Conservation (phyloP, 768 basidiomycete species). For the Lactarius akahatsu region DNA sequence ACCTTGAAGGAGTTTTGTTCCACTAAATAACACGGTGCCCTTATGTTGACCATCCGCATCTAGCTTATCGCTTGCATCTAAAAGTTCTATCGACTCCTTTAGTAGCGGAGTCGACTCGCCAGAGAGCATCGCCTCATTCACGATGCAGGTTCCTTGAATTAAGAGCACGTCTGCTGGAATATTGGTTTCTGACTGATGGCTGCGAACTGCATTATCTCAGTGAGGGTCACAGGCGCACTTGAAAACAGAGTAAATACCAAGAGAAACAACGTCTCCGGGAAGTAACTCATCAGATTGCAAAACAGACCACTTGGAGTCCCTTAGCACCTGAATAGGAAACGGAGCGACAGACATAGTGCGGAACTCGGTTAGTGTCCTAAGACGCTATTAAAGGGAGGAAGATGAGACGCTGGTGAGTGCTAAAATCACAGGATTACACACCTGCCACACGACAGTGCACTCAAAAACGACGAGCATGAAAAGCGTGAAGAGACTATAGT, state of each 20-base stretch:
- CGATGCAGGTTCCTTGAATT: conserved; percentile 90
- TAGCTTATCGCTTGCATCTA: conserved; percentile 69
- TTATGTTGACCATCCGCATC: conserved; percentile 88
- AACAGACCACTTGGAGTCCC: conserved; percentile 76
- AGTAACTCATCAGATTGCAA: conserved; percentile 84
- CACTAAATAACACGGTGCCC: conserved; percentile 87
- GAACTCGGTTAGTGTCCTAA: conserved; percentile 91
- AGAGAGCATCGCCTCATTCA: conserved; percentile 99
- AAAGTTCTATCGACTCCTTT: conserved; percentile 90
- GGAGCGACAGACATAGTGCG: conserved; percentile 94
- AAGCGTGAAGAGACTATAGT: conserved; percentile 94
- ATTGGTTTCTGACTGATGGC: conserved; percentile 71
- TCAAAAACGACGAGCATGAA: conserved; percentile 99
- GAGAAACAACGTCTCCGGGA: conserved; percentile 86
- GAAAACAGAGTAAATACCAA: conserved; percentile 52
- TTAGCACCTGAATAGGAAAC: conserved; percentile 79
- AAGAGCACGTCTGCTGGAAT: conserved; percentile 93
- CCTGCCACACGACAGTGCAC: conserved; percentile 99
- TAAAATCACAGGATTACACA: conserved; percentile 38
- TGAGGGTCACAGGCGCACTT: neutral
- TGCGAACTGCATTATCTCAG: conserved; percentile 46
- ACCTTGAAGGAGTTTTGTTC: conserved; percentile 95
- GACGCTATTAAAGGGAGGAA: conserved; percentile 54
- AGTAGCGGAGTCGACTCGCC: conserved; percentile 97
- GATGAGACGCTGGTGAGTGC: neutral